Conservation (phyloP, 1,284 basidiomycete genomes). For the Tremellales sp. region DNA sequence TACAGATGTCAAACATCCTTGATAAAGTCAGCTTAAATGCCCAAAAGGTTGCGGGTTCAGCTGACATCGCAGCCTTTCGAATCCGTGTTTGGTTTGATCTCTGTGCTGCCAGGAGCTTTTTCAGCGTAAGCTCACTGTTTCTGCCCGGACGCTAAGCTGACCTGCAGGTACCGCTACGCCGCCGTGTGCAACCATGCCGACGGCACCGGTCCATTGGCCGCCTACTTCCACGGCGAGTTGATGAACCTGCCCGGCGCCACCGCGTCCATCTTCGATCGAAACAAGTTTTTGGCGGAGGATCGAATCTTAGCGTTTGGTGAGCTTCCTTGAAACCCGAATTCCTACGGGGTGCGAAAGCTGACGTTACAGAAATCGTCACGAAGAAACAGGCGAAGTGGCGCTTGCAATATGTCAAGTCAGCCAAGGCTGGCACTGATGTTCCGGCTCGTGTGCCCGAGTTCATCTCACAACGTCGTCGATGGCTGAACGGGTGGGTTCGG, state of each 20-base stretch:
- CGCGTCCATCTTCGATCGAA: conserved; percentile 57
- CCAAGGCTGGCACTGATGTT: conserved; percentile 83
- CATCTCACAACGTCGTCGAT: conserved; percentile 83
- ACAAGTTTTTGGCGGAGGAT: conserved; percentile 78
- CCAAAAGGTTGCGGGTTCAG: neutral
- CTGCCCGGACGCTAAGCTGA: neutral
- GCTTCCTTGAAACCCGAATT: conserved; percentile 1
- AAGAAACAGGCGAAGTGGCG: conserved; percentile 53
- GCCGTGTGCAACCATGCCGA: conserved; percentile 75
- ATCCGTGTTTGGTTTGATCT: conserved; percentile 87
- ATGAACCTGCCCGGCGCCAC: conserved; percentile 56
- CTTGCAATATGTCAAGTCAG: conserved; percentile 84
- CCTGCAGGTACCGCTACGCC: conserved; percentile 65
- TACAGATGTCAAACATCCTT: conserved; percentile 87
- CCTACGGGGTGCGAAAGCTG: conserved; percentile 1
- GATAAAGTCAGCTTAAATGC: conserved; percentile 57
- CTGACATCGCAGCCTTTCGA: conserved; percentile 61
- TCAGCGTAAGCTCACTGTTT: conserved; percentile 54
- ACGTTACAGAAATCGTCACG: conserved; percentile 34
- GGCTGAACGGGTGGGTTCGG: conserved; percentile 80
- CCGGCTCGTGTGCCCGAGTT: conserved; percentile 72
- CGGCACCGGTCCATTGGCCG: conserved; percentile 79
- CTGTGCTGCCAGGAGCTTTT: conserved; percentile 80
- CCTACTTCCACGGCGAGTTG: conserved; percentile 87
- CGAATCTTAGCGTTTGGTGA: conserved; percentile 41